Percentiles rank a stretch among this genome's conserved stretches.
Conservation (phyloP, 1,284 basidiomycete species). For the Meira nashicola region DNA sequence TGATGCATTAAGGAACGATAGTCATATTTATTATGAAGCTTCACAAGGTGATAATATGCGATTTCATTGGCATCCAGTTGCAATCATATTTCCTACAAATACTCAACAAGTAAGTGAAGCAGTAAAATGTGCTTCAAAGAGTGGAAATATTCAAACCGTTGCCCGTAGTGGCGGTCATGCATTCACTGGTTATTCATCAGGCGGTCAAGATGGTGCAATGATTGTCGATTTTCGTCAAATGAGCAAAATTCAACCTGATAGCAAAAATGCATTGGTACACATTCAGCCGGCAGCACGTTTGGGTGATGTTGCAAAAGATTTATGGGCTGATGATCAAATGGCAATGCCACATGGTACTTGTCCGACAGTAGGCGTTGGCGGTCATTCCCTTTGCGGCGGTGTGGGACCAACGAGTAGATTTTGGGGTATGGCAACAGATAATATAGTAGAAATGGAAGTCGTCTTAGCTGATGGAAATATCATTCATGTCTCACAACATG, state of each 20-base stretch:
- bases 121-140: slow-evolving; percentile 35
- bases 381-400: slow-evolving; percentile 50
- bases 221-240: slow-evolving; percentile 43
- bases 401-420: slow-evolving; percentile 43
- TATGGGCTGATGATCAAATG: slow-evolving; percentile 38
- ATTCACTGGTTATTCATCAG: slow-evolving; percentile 48
- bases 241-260: slow-evolving; percentile 30
- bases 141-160: slow-evolving; percentile 30
- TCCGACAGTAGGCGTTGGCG: slow-evolving; percentile 51
- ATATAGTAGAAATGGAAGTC: slow-evolving; percentile 47
- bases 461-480: slow-evolving; percentile 51
- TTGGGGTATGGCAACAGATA: slow-evolving; percentile 52
- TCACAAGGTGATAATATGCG: slow-evolving; percentile 51
- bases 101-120: slow-evolving; percentile 34
- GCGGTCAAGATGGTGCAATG: slow-evolving; percentile 43
- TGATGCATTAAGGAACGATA: slow-evolving; percentile 8
- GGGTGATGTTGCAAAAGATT: slow-evolving; percentile 51
- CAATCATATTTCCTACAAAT: slow-evolving; percentile 41
- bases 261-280: slow-evolving; percentile 23
- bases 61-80: slow-evolving; percentile 47
- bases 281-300: slow-evolving; percentile 49
- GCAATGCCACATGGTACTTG: slow-evolving; percentile 52
- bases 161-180: slow-evolving; percentile 53
- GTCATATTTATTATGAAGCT: slow-evolving; percentile 17
- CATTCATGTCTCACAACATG: slow-evolving; percentile 30